Conservation (phyloP, 2,329 filamentous ascomycete species). For the Didymella segeticola region DNA sequence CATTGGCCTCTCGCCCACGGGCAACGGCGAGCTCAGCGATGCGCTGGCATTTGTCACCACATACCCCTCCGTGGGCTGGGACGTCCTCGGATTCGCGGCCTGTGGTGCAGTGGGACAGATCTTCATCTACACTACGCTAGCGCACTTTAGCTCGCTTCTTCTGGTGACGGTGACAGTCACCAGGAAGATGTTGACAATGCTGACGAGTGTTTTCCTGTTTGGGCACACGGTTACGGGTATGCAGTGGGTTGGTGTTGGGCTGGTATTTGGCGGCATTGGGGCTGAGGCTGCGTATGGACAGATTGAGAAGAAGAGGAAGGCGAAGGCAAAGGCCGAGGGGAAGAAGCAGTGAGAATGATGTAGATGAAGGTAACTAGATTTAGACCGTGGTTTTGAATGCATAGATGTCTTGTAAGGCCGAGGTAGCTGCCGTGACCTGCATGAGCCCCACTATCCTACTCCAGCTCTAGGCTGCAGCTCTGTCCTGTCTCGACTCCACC, state of each 20-base stretch:
- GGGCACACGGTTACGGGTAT: constrained; percentile 85
- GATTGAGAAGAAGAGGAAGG: constrained; percentile 83
- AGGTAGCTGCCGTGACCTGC: constrained; percentile 23
- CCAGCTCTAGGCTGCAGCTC: background rate
- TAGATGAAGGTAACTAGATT: background rate
- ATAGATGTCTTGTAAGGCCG: background rate
- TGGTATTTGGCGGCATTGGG: constrained; percentile 95
- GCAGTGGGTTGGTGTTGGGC: constrained; percentile 89
- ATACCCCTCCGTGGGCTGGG: constrained; percentile 82
- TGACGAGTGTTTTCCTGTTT: constrained; percentile 92
- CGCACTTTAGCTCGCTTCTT: constrained; percentile 88
- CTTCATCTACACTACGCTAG: constrained; percentile 93
- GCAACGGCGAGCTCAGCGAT: constrained; percentile 75
- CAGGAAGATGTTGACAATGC: constrained; percentile 99
- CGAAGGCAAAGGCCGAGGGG: constrained; percentile 60
- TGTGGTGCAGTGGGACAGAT: constrained; percentile 94
- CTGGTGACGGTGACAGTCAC: constrained; percentile 97
- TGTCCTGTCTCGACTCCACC: background rate
- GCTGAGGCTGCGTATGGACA: constrained; percentile 84
- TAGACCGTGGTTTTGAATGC: background rate
- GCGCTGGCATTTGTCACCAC: constrained; percentile 80
- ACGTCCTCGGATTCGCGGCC: constrained; percentile 86
- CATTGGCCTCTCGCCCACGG: constrained; percentile 49
- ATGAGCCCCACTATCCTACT: background rate
- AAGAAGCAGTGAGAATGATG: constrained; percentile 24